Percentiles rank a stretch among this genome's conserved stretches.
Evolutionary conservation across 2,329 filamentous ascomycete genomes (phyloP).

Genomic region (Xylariomycetidae sp.): DNA sequence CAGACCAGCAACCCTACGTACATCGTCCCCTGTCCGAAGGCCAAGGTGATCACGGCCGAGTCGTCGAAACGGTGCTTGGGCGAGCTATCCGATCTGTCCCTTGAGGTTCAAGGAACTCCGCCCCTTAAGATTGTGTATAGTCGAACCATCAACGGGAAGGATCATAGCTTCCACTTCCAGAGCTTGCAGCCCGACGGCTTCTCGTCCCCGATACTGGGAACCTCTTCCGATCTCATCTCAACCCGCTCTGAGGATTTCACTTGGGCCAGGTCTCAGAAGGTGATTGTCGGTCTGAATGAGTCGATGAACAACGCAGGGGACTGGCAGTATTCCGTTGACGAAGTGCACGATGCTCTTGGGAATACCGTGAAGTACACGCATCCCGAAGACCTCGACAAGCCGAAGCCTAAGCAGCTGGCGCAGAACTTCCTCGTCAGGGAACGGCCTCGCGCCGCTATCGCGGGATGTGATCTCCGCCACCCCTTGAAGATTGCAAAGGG

Average conservation of each 20-base stretch:
- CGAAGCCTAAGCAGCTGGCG: slow-evolving; percentile 57
- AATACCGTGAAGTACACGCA: slow-evolving; percentile 74
- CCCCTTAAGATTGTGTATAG: slow-evolving; percentile 92
- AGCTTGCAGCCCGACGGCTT: slow-evolving; percentile 88
- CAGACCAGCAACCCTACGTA: slow-evolving; percentile 69
- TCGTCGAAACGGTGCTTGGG: slow-evolving; percentile 69
- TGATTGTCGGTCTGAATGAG: slow-evolving; percentile 83
- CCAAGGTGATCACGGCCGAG: slow-evolving; percentile 59
- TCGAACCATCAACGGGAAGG: slow-evolving; percentile 74
- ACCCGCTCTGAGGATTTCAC: slow-evolving; percentile 63
- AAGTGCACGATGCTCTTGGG: slow-evolving; percentile 85
- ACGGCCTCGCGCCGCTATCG: slow-evolving; percentile 66
- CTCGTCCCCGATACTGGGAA: slow-evolving; percentile 66
- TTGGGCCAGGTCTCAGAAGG: slow-evolving; percentile 72
- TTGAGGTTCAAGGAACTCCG: slow-evolving; percentile 82
- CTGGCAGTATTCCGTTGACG: slow-evolving; percentile 87
- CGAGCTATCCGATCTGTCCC: slow-evolving; percentile 76
- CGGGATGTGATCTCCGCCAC: slow-evolving; percentile 70
- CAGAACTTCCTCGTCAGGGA: slow-evolving; percentile 84
- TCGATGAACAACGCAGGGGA: slow-evolving; percentile 71
- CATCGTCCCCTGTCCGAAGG: slow-evolving; percentile 80
- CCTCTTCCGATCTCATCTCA: slow-evolving; percentile 50
- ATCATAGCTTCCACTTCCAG: slow-evolving; percentile 83
- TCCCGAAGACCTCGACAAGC: slow-evolving; percentile 61
- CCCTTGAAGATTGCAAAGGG: slow-evolving; percentile 82